Base-by-base conservation (phyloP, 495 filamentous ascomycete genomes). In the Penicillium maclennaniae region DNA sequence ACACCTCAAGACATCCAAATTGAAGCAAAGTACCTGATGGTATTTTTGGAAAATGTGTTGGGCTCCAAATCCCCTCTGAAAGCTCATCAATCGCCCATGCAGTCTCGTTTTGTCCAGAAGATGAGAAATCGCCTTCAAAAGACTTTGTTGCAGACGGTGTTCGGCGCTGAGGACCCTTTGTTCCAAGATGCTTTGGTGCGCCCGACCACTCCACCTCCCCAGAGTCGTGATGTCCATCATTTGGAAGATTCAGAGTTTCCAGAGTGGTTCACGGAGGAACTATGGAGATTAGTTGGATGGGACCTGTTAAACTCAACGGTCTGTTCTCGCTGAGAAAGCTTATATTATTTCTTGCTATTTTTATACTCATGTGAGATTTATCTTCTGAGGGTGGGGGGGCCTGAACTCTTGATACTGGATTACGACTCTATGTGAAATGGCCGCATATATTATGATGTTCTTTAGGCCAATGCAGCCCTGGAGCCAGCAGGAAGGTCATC, bases 241-340 rank as follows among this genome's bases (percentile, higher is more conserved):
- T 37, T 42, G 8, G 17, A 53, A 3, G 51, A 65, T 12, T 36
- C 56, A n/a, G 31, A 47, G 0, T 65, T 63, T 27, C 19, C 69
- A 1, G 74, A 79, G 14, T 80, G 76, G 76, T 74, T 79, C 53
- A 61, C 69, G 3, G 67, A 74, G 43, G 68, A 74, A 43, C 52
- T 78, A n/a, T 80, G 77, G 76, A 59, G 63, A n/a, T 54, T 80
- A 15, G 46, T 80, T 0, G 77, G 79, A 6, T 80, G 76, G 77
- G 74, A 80, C 43, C 20, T 74, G 43, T 28, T 78, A 45, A 51
- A 34, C 26, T 37, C 36, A 5, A 21, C 21, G 10, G 10, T 25
- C 12, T 16, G 5, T 21, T n/a, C 47, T 8, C 15, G 48, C 12
- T 28, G 10, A 17, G 17, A 27, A 16, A n/a, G 34, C 21, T 20